These are phyloP conservation scores for Zygosaccharomyces gambellarensis DNA, from an alignment of 805 yeast species.

Conservation along the genomic window DNA sequence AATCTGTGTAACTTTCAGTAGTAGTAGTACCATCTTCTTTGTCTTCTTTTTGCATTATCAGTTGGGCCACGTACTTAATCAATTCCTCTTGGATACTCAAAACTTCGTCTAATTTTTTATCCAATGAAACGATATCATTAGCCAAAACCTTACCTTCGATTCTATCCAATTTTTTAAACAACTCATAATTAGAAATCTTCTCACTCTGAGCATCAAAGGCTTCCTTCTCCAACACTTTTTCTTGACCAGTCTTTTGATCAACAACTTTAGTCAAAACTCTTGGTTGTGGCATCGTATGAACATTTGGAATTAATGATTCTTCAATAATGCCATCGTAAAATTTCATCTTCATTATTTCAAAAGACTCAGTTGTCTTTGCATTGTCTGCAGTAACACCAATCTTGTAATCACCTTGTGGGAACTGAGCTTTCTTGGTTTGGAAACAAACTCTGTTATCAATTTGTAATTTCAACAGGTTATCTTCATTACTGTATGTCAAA, in stretches of 20 bases:
- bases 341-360: conserved; percentile 58
- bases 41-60: conserved; percentile 11
- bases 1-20: conserved; percentile 23
- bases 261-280: conserved; percentile 41
- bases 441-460: conserved; percentile 68
- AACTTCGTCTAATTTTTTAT: conserved; percentile 23
- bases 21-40: conserved; percentile 6
- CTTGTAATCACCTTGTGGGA: conserved; percentile 40
- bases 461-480: conserved; percentile 54
- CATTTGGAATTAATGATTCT: conserved; percentile 57
- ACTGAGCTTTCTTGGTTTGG: conserved; percentile 50
- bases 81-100: conserved; percentile 24
- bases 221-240: conserved; percentile 30
- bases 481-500: conserved; percentile 48
- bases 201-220: conserved; percentile 22
- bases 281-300: conserved; percentile 42
- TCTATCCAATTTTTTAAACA: conserved; percentile 30
- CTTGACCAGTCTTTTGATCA: conserved; percentile 34
- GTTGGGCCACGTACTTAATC: conserved; percentile 19
- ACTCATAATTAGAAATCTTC: conserved; percentile 22
- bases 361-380: conserved; percentile 47
- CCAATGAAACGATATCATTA: conserved; percentile 30
- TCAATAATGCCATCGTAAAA: conserved; percentile 49
- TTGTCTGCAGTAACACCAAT: conserved; percentile 54
- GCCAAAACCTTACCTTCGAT: conserved; percentile 35